Evolutionary conservation across 208 protist species (phyloP).

Genomic region (Crithidia thermophila): DNA sequence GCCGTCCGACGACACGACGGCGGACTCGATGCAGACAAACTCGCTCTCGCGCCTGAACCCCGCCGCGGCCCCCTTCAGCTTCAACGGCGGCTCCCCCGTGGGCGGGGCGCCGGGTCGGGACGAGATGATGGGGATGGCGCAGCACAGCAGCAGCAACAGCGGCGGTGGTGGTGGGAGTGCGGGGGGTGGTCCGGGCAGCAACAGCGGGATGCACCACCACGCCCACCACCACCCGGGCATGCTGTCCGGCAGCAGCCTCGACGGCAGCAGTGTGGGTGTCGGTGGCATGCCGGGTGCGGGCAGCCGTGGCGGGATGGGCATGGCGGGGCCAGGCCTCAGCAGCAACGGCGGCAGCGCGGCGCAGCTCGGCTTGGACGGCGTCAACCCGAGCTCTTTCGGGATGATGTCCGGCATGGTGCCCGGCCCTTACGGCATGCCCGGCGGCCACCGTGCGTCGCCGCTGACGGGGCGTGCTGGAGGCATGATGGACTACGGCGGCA

Average conservation of each 20-base stretch:
- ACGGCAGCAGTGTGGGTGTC: slow-evolving; percentile 2
- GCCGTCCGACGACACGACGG: slow-evolving; percentile 26
- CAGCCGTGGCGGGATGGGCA: slow-evolving; percentile 8
- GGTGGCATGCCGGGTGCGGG: not conserved
- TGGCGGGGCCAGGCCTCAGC: not conserved
- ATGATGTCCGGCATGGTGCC: slow-evolving; percentile 31
- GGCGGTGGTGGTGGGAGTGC: not conserved
- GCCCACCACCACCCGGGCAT: slow-evolving; percentile 12
- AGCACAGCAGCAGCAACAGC: not conserved
- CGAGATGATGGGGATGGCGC: not conserved
- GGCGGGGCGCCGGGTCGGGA: not conserved
- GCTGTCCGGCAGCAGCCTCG: slow-evolving; percentile 8
- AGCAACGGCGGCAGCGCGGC: not conserved
- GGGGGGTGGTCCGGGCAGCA: not conserved
- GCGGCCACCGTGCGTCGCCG: slow-evolving; percentile 3
- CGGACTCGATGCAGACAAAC: slow-evolving; percentile 18
- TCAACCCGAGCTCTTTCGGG: slow-evolving; percentile 22
- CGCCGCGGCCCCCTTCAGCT: slow-evolving; percentile 35
- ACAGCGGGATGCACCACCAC: not conserved
- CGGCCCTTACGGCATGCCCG: slow-evolving; percentile 23
- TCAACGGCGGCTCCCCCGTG: slow-evolving; percentile 16
- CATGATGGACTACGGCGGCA: slow-evolving; percentile 11
- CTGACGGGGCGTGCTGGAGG: slow-evolving; percentile 14
- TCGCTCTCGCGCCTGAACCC: slow-evolving; percentile 32
- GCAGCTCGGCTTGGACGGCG: slow-evolving; percentile 10